These are phyloP conservation scores for Micromonas pusilla DNA, from an alignment of 139 green algal genomes.

Conservation along the genomic window DNA sequence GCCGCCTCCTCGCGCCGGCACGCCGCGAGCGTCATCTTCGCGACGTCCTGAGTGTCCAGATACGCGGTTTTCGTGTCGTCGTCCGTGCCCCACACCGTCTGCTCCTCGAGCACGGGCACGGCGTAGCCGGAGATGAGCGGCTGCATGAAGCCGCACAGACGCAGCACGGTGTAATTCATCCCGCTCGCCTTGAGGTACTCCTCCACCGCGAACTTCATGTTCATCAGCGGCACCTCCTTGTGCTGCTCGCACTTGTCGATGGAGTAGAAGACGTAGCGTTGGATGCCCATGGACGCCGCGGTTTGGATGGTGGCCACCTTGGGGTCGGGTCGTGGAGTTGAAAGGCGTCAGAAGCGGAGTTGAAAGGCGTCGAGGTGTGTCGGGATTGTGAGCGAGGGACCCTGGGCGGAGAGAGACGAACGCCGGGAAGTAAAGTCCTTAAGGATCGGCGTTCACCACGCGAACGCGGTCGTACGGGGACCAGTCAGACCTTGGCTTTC, in stretches of 20 bases:
- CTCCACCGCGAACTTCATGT: slow-evolving; percentile 76
- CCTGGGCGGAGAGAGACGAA: too few relatives aligned
- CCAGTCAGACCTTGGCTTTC: too few relatives aligned
- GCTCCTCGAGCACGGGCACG: slow-evolving; percentile 95
- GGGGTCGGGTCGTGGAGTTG: too few relatives aligned
- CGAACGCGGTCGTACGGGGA: too few relatives aligned
- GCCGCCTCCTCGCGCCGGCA: slow-evolving; percentile 61
- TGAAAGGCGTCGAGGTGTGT: too few relatives aligned
- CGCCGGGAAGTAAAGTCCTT: too few relatives aligned
- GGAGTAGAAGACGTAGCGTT: slow-evolving; percentile 94
- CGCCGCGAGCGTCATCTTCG: slow-evolving; percentile 74
- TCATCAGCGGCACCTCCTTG: slow-evolving; percentile 59
- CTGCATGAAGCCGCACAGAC: slow-evolving; percentile 96
- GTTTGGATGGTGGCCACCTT: slow-evolving; percentile 92
- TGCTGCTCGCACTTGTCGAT: slow-evolving; percentile 95
- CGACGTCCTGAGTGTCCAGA: slow-evolving; percentile 84
- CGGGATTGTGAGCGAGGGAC: too few relatives aligned
- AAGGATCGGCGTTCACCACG: too few relatives aligned
- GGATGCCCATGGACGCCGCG: slow-evolving; percentile 94
- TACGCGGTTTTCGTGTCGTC: slow-evolving; percentile 89
- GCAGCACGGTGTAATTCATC: slow-evolving; percentile 87
- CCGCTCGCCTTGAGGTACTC: slow-evolving; percentile 71
- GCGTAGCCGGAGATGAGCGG: slow-evolving; percentile 97
- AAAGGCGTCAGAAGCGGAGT: too few relatives aligned
- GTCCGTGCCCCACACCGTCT: slow-evolving; percentile 90